phyloP scores from a whole-genome alignment of 805 yeast genomes.

The Myxozyma melibiosi region DNA sequence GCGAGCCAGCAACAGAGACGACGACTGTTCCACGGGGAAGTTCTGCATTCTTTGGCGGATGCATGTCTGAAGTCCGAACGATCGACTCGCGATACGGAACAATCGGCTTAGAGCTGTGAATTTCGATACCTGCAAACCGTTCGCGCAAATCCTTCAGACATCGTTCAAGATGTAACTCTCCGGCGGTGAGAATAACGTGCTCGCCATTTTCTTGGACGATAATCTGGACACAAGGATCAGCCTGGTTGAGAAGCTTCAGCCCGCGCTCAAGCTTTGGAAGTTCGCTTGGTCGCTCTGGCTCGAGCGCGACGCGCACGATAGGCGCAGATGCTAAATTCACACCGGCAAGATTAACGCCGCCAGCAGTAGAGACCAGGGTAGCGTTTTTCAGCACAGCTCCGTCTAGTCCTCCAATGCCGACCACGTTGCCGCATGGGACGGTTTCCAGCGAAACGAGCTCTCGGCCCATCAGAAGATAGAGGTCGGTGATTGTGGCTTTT shows the following conservation, averaged over 20 bases:
- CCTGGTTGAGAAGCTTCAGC: slow-evolving; percentile 71
- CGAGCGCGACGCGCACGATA: slow-evolving; percentile 92
- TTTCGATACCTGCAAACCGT: slow-evolving; percentile 88
- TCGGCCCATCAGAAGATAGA: slow-evolving; percentile 88
- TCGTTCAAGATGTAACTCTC: slow-evolving; percentile 93
- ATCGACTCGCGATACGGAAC: slow-evolving; percentile 93
- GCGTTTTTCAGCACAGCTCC: slow-evolving; percentile 84
- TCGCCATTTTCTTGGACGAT: slow-evolving; percentile 89
- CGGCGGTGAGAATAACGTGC: slow-evolving; percentile 90
- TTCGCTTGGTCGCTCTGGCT: slow-evolving; percentile 84
- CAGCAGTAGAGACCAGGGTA: slow-evolving; percentile 64
- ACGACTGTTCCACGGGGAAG: slow-evolving; percentile 52
- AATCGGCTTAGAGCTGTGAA: slow-evolving; percentile 84
- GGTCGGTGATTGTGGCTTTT: slow-evolving; percentile 62
- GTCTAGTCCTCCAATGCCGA: slow-evolving; percentile 90
- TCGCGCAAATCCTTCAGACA: slow-evolving; percentile 88
- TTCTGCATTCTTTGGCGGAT: slow-evolving; percentile 50
- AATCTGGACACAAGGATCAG: slow-evolving; percentile 94
- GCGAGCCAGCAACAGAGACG: slow-evolving; percentile 52
- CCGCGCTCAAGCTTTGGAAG: slow-evolving; percentile 78
- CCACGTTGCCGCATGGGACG: slow-evolving; percentile 94
- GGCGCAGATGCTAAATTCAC: slow-evolving; percentile 72
- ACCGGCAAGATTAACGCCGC: slow-evolving; percentile 78
- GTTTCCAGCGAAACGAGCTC: slow-evolving; percentile 74
- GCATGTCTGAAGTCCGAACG: slow-evolving; percentile 53